phyloP scores from a whole-genome alignment of 768 basidiomycete species.

The Mycena rosella region DNA sequence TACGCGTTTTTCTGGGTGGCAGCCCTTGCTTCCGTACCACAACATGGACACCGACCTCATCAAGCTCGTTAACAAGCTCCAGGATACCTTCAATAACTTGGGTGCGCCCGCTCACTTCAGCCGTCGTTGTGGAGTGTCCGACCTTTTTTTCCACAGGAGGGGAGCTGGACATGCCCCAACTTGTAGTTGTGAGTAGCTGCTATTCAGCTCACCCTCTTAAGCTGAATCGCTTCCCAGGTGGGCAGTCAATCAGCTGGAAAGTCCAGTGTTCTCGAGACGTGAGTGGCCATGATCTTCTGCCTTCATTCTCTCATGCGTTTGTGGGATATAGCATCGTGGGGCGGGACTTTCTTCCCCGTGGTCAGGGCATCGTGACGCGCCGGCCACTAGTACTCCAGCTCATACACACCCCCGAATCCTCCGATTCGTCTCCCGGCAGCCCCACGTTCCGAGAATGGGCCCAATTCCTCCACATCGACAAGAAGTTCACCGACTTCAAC shows the following conservation, averaged over 20 bases:
- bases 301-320: slow-evolving; percentile 15
- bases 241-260: slow-evolving; percentile 98
- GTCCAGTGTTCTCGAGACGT: slow-evolving; percentile 97
- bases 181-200: slow-evolving; percentile 78
- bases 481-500: slow-evolving; percentile 94
- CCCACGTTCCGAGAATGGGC: slow-evolving; percentile 87
- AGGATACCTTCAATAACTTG: slow-evolving; percentile 91
- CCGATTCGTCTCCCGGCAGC: slow-evolving; percentile 58
- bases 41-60: slow-evolving; percentile 95
- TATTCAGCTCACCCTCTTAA: neutral
- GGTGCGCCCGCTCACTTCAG: slow-evolving; percentile 61
- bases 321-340: slow-evolving; percentile 83
- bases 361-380: slow-evolving; percentile 95
- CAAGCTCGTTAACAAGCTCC: slow-evolving; percentile 93
- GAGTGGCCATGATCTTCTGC: slow-evolving; percentile 48
- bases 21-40: slow-evolving; percentile 17
- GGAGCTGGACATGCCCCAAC: slow-evolving; percentile 93
- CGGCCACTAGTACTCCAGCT: slow-evolving; percentile 96
- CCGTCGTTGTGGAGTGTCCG: slow-evolving; percentile 29
- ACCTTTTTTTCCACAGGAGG: slow-evolving; percentile 66
- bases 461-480: slow-evolving; percentile 97
- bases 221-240: slow-evolving; percentile 65
- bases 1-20: slow-evolving; percentile 27
- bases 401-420: slow-evolving; percentile 85
- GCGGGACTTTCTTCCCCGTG: slow-evolving; percentile 89